phyloP scores from a whole-genome alignment of 2,329 filamentous ascomycete species.

The Colletotrichum nymphaeae region DNA sequence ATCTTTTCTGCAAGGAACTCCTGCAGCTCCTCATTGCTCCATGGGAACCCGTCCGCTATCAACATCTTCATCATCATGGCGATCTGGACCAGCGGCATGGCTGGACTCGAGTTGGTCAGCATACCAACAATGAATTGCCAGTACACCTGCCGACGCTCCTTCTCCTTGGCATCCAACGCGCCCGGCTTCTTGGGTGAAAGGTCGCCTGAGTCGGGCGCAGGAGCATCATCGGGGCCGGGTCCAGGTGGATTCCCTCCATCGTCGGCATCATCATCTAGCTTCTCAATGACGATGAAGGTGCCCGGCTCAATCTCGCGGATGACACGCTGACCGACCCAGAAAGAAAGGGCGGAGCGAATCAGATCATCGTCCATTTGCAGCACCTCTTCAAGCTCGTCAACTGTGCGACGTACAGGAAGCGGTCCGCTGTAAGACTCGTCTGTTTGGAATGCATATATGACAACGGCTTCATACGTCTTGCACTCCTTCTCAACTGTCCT shows the following conservation, averaged over 20 bases:
- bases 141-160: slow-evolving; percentile 74
- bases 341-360: slow-evolving; percentile 73
- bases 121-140: slow-evolving; percentile 95
- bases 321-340: slow-evolving; percentile 78
- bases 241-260: slow-evolving; percentile 47
- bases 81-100: slow-evolving; percentile 85
- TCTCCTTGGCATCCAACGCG: slow-evolving; percentile 72
- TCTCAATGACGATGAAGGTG: slow-evolving; percentile 77
- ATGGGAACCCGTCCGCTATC: slow-evolving; percentile 87
- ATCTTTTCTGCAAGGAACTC: slow-evolving; percentile 86
- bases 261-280: slow-evolving; percentile 55
- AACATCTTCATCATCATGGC: slow-evolving; percentile 96
- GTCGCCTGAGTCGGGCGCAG: slow-evolving; percentile 42
- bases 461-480: slow-evolving; percentile 85
- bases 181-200: slow-evolving; percentile 61
- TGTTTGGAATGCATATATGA: slow-evolving; percentile 84
- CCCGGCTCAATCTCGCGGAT: slow-evolving; percentile 67
- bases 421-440: slow-evolving; percentile 50
- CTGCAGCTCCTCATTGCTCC: slow-evolving; percentile 87
- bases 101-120: slow-evolving; percentile 87
- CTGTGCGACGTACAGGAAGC: slow-evolving; percentile 51
- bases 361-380: slow-evolving; percentile 82
- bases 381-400: slow-evolving; percentile 65
- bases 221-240: slow-evolving; percentile 32
- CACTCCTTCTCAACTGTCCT: slow-evolving; percentile 79